Conservation (phyloP, 208 protist species). For the Phytomonas francai region DNA sequence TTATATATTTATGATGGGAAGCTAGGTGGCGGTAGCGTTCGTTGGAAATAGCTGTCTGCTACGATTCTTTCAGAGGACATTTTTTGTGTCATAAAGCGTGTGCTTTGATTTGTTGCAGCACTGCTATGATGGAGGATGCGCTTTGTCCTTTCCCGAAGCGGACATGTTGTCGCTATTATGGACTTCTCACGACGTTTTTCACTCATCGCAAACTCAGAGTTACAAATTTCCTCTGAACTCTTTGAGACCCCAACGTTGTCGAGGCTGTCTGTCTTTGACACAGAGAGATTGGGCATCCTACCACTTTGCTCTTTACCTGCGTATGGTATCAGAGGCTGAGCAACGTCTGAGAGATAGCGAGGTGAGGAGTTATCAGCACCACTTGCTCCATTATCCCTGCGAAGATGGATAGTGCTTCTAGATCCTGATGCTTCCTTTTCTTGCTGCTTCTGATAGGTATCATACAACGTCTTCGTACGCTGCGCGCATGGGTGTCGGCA, state of each 20-base stretch:
- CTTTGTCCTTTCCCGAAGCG: not conserved
- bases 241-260: not conserved
- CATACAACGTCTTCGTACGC: not conserved
- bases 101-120: not conserved
- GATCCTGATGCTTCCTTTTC: not conserved
- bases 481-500: not conserved
- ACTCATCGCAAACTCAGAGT: not conserved
- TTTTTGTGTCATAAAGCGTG: conserved; percentile 34
- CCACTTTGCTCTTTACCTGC: not conserved
- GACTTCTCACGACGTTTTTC: not conserved
- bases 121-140: not conserved
- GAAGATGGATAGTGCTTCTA: not conserved
- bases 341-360: not conserved
- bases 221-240: not conserved
- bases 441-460: not conserved
- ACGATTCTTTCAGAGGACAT: conserved; percentile 27
- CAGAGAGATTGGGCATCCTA: not conserved
- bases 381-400: not conserved
- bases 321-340: not conserved
- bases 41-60: conserved; percentile 41
- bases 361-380: not conserved
- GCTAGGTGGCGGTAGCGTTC: conserved; percentile 26
- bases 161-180: not conserved
- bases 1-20: conserved; percentile 6
- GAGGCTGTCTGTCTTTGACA: not conserved